Evolutionary conservation across 1,284 basidiomycete genomes (phyloP), one percentile per base, ranked within the genome.

Genomic region (Fistulinella cinereoalba): DNA sequence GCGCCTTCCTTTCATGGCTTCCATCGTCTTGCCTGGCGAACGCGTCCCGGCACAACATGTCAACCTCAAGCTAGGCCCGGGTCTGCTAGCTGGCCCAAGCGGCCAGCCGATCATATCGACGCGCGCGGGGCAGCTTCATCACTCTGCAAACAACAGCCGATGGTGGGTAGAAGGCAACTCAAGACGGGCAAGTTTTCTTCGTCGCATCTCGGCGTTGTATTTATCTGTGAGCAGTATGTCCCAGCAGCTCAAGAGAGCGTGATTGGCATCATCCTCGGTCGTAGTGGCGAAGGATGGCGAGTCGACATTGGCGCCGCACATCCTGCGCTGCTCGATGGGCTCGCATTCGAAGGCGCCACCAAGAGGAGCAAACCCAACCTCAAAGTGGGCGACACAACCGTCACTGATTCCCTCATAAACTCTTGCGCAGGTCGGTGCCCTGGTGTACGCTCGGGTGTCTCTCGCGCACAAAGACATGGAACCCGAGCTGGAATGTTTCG

Each of bases 381-480:
- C 41, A 92, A 90, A 72, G 90, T 86, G 48, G 16, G 51, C 37
- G 13, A 16, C 7, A 13, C 36, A 10, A 40, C 37, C 21, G 36
- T 38, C 22, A 41, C 16, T 16, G 15, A 23, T 11, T 31, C 36
- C 1, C 19, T 31, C 8, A n/a, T 24, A 4, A 53, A 25, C 43
- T 19, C n/a, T 23, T 29, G 12, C 40, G 3, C 54, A 93, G 90
- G 80, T 93, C 39, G 90, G 91, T 28, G 78, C 82, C 8, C 67
- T 92, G 32, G 75, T 93, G 2, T 93, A 92, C 65, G 88, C 88
- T 2, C 81, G 90, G 36, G 83, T 93, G 25, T 90, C 88, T 10
- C 69, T 92, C 21, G 90, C 91, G 13, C 87, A 92, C 58, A 89
- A 88, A 59, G 89, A 93, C 61, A 91, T 92, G 83, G 90, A 93